Evolutionary conservation across 768 basidiomycete species (phyloP).

Genomic region (Panaeolus papilionaceus): DNA sequence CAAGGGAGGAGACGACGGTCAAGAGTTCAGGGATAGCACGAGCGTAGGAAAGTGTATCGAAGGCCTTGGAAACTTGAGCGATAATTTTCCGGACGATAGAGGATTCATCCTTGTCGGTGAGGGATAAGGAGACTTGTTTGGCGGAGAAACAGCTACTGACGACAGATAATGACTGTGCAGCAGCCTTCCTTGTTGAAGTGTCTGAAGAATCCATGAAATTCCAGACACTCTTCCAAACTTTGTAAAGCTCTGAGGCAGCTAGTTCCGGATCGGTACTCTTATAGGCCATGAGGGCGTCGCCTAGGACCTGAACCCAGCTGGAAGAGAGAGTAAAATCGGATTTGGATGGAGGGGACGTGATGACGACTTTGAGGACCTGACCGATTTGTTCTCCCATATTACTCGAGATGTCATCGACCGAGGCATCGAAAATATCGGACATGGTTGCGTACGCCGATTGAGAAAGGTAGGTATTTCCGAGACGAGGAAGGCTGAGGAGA

Average conservation of each 20-base stretch:
- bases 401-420: constrained; percentile 55
- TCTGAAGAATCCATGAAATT: constrained; percentile 78
- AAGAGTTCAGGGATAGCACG: constrained; percentile 82
- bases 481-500: constrained; percentile 83
- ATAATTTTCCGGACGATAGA: constrained; percentile 70
- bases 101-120: constrained; percentile 52
- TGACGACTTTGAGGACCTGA: constrained; percentile 67
- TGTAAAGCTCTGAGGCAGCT: constrained; percentile 59
- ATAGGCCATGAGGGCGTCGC: constrained; percentile 73
- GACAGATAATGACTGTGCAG: constrained; percentile 65
- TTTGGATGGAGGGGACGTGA: constrained; percentile 73
- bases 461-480: constrained; percentile 89
- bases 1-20: constrained; percentile 71
- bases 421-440: constrained; percentile 74
- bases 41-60: constrained; percentile 77
- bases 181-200: constrained; percentile 61
- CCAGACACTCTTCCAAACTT: constrained; percentile 81
- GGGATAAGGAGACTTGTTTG: constrained; percentile 59
- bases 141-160: constrained; percentile 77
- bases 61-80: constrained; percentile 64
- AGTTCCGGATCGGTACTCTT: constrained; percentile 53
- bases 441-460: constrained; percentile 88
- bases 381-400: constrained; percentile 61
- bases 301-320: constrained; percentile 82
- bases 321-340: constrained; percentile 71